Evolutionary conservation across 1,139 yeast species (phyloP).

Genomic region (Yamadazyma dushanensis): DNA sequence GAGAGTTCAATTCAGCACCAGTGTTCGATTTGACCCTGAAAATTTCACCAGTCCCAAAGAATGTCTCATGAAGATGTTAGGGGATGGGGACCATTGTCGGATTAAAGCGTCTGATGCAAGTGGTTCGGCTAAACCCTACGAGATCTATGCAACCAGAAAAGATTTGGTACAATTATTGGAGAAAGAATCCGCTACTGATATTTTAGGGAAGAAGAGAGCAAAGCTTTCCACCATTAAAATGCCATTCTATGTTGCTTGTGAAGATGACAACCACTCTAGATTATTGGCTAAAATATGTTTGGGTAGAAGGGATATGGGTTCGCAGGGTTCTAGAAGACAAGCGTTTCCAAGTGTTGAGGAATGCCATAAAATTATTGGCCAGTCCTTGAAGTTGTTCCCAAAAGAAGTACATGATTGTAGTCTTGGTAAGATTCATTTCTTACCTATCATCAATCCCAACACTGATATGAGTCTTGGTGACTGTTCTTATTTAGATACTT

Average conservation of each 20-base stretch:
- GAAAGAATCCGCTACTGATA: constrained; percentile 18
- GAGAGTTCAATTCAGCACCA: neutral
- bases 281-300: constrained; percentile 30
- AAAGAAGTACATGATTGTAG: constrained; percentile 42
- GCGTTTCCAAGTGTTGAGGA: constrained; percentile 19
- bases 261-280: constrained; percentile 44
- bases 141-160: constrained; percentile 6
- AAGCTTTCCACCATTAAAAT: constrained; percentile 4
- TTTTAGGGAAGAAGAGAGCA: constrained; percentile 15
- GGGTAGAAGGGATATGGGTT: constrained; percentile 20
- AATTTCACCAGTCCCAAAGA: constrained; percentile 5
- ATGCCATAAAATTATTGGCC: constrained; percentile 21
- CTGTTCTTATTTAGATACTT: constrained; percentile 90
- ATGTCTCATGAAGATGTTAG: constrained; percentile 2
- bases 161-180: constrained; percentile 18
- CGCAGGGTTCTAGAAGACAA: constrained; percentile 15
- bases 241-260: constrained; percentile 57
- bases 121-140: constrained; percentile 2
- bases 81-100: neutral
- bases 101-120: constrained; percentile 5
- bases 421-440: constrained; percentile 53
- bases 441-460: constrained; percentile 54
- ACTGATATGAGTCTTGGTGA: constrained; percentile 80
- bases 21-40: neutral
- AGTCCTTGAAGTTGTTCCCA: constrained; percentile 22